Conservation (phyloP, 2,329 filamentous ascomycete species). For the Beauveria asiatica region DNA sequence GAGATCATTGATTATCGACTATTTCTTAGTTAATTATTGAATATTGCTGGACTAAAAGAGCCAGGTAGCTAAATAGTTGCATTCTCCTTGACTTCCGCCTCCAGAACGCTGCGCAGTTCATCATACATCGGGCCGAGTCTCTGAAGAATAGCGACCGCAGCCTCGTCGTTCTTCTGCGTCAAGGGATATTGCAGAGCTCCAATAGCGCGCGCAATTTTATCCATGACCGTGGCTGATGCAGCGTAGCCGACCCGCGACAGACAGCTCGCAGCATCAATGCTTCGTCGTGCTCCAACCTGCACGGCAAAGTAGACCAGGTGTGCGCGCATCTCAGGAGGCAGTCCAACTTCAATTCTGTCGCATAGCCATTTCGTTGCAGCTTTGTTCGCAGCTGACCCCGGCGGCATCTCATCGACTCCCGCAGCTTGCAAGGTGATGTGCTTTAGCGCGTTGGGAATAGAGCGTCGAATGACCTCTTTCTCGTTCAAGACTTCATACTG, state of each 20-base stretch:
- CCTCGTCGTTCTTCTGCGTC: slow-evolving; percentile 7
- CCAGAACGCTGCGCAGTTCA: slow-evolving; percentile 7
- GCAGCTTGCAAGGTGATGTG: slow-evolving; percentile 10
- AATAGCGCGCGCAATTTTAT: slow-evolving; percentile 11
- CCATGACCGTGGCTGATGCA: slow-evolving; percentile 8
- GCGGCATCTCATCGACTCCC: slow-evolving; percentile 9
- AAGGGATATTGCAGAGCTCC: slow-evolving; percentile 14
- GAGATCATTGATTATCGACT: not conserved
- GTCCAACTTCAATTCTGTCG: slow-evolving; percentile 9
- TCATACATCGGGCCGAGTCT: slow-evolving; percentile 13
- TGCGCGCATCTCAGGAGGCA: not conserved
- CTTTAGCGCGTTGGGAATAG: slow-evolving; percentile 9
- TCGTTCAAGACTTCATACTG: slow-evolving; percentile 10
- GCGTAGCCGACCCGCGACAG: slow-evolving; percentile 11
- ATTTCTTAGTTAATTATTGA: not conserved
- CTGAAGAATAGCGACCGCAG: slow-evolving; percentile 7
- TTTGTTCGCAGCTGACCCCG: slow-evolving; percentile 12
- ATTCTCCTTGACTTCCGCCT: not conserved
- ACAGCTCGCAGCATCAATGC: slow-evolving; percentile 14
- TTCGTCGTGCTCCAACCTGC: slow-evolving; percentile 13
- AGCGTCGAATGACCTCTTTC: slow-evolving; percentile 14
- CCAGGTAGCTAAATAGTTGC: not conserved
- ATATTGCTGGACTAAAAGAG: not conserved
- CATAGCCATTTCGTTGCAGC: slow-evolving; percentile 10
- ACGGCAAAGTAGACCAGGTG: slow-evolving; percentile 13